These are phyloP conservation scores for Solanum clarkiae DNA, from an alignment of 257 asterid genomes.

Conservation along the genomic window DNA sequence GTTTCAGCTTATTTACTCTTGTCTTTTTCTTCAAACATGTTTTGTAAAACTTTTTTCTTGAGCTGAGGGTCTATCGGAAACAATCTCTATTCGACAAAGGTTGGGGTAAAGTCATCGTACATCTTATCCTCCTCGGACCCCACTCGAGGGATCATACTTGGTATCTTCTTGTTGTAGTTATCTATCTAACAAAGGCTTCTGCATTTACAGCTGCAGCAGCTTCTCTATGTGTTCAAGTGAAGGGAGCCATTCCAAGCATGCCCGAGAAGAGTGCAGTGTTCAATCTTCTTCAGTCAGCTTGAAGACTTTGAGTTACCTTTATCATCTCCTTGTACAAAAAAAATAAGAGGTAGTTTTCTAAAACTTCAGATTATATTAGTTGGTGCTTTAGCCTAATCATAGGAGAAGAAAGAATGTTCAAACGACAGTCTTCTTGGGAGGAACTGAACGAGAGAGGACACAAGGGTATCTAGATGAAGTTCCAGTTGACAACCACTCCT, in stretches of 20 bases:
- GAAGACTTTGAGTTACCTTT: constrained; percentile 12
- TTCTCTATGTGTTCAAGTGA: constrained; percentile 90
- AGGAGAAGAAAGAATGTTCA: background rate
- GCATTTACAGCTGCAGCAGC: constrained; percentile 84
- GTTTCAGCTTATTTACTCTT: background rate
- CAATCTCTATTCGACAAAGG: background rate
- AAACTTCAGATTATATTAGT: background rate
- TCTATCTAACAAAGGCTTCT: constrained; percentile 1
- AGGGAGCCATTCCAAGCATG: constrained; percentile 99
- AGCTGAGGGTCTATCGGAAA: background rate
- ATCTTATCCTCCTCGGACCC: background rate
- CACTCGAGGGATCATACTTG: background rate
- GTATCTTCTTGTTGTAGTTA: background rate
- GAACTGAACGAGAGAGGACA: background rate
- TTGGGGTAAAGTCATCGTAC: background rate
- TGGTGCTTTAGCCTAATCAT: background rate
- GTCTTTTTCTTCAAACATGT: background rate
- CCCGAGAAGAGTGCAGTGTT: constrained; percentile 66
- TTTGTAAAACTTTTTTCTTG: background rate
- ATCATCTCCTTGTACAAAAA: constrained; percentile 1
- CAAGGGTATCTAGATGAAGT: background rate
- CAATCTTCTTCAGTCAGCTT: constrained; percentile 50
- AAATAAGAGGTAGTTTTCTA: constrained; percentile 23
- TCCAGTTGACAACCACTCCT: background rate
- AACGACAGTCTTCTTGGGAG: background rate